Evolutionary conservation across 1,284 basidiomycete genomes (phyloP).

Genomic region (Waitea zeae): DNA sequence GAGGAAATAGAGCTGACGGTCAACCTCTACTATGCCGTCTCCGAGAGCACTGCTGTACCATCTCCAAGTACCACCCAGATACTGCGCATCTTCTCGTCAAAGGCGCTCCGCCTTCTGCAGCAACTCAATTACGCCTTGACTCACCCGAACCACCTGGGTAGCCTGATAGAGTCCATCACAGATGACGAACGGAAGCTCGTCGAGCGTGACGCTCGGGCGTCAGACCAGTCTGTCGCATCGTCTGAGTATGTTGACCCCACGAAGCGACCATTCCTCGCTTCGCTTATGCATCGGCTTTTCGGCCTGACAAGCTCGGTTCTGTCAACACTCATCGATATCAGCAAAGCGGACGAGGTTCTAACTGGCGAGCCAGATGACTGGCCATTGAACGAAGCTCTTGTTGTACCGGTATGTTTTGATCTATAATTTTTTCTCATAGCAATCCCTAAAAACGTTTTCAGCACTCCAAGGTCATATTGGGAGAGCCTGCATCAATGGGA

Average conservation of each 20-base stretch:
- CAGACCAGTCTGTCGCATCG: conserved; percentile 10
- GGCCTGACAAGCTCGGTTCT: conserved; percentile 52
- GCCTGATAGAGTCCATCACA: conserved; percentile 67
- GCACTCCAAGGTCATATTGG: conserved; percentile 68
- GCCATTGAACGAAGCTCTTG: conserved; percentile 45
- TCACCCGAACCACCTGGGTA: conserved; percentile 77
- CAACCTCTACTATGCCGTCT: conserved; percentile 58
- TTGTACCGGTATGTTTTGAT: conserved; percentile 47
- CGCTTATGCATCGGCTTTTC: conserved; percentile 53
- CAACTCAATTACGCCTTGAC: conserved; percentile 81
- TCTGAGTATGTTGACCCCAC: conserved; percentile 37
- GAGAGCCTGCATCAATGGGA: conserved; percentile 63
- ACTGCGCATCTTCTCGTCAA: conserved; percentile 46
- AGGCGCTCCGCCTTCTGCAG: conserved; percentile 62
- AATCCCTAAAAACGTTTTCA: conserved; percentile 14
- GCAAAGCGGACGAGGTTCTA: conserved; percentile 52
- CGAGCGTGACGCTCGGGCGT: conserved; percentile 38
- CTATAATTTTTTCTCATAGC: conserved; percentile 8
- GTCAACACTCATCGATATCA: conserved; percentile 53
- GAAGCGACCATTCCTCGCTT: conserved; percentile 52
- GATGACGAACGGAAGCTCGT: conserved; percentile 51
- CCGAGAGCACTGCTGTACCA: conserved; percentile 27
- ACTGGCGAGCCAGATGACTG: conserved; percentile 52
- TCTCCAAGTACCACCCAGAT: conserved; percentile 33
- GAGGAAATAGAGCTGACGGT: conserved; percentile 72